These are phyloP conservation scores for Sanghuangporus sanghuang DNA, from an alignment of 1,284 basidiomycete species.

Conservation along the genomic window DNA sequence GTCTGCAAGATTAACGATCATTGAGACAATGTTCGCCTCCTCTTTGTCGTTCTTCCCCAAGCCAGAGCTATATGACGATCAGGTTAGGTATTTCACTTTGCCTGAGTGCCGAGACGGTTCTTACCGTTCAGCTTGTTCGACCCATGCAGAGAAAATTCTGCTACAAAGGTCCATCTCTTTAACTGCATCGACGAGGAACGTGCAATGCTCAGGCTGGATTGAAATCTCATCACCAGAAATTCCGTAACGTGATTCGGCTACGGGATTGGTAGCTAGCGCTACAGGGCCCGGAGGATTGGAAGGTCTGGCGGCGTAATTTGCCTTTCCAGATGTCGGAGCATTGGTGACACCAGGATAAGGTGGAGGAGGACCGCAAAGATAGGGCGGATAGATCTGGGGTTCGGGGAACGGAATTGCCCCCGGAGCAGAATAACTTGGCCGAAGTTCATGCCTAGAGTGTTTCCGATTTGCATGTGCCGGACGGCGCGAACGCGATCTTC, in stretches of 20 bases:
- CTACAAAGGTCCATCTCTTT: slow-evolving; percentile 6
- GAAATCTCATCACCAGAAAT: slow-evolving; percentile 2
- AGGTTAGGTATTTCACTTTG: neutral
- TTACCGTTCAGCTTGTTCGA: slow-evolving; percentile 7
- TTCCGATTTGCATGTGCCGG: neutral
- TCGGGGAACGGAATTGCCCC: neutral
- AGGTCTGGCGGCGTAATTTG: neutral
- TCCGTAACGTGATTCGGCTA: neutral
- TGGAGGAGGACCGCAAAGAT: neutral
- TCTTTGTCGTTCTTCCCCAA: slow-evolving; percentile 10
- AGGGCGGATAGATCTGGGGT: neutral
- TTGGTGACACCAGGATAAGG: neutral
- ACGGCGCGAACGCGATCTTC: neutral
- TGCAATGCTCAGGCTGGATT: slow-evolving; percentile 1
- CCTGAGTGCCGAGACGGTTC: neutral
- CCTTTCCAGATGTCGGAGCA: neutral
- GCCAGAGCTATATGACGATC: neutral
- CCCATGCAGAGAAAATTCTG: slow-evolving; percentile 7
- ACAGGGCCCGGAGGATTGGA: neutral
- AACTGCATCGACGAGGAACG: slow-evolving; percentile 3
- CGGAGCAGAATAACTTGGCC: neutral
- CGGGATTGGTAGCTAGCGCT: neutral
- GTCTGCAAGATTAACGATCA: neutral
- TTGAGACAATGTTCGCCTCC: neutral
- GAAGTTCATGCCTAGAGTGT: neutral